Conservation (phyloP, 2,329 filamentous ascomycete genomes). For the Ceratocystis cubensis region DNA sequence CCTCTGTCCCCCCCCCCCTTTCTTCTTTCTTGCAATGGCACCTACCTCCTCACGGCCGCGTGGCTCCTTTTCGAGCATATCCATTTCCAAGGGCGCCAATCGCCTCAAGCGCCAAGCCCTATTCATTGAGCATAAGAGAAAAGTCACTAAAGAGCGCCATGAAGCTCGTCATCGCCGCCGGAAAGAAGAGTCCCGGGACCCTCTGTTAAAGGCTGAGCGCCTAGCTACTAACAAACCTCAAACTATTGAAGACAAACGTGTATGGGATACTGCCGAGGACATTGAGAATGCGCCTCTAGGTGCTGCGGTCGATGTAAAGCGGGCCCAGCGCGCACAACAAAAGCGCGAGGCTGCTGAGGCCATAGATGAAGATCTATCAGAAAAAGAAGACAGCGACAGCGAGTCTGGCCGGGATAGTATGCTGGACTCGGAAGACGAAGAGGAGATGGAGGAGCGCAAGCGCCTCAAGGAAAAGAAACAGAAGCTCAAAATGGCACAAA, state of each 20-base stretch:
- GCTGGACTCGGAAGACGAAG: conserved; percentile 50
- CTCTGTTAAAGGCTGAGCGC: conserved; percentile 58
- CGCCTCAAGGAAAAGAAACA: conserved; percentile 32
- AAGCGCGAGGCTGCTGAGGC: conserved; percentile 39
- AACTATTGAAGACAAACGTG: conserved; percentile 76
- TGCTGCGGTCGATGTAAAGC: conserved; percentile 45
- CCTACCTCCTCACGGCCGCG: conserved; percentile 18
- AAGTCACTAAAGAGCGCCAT: conserved; percentile 58
- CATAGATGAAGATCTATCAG: conserved; percentile 40
- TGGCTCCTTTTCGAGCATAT: conserved; percentile 25
- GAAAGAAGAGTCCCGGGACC: conserved; percentile 76
- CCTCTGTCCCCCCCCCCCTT: neutral
- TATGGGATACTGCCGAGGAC: conserved; percentile 69
- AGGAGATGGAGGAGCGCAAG: conserved; percentile 35
- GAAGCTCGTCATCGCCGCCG: conserved; percentile 66
- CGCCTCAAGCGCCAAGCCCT: conserved; percentile 69
- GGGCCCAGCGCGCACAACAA: conserved; percentile 42
- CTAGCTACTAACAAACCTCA: conserved; percentile 65
- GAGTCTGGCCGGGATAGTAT: conserved; percentile 64
- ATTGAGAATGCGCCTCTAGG: conserved; percentile 39
- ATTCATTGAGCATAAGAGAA: conserved; percentile 68
- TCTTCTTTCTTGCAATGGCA: conserved; percentile 22
- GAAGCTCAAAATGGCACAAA: conserved; percentile 14
- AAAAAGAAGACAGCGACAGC: conserved; percentile 33
- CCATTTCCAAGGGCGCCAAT: conserved; percentile 45